Conservation (phyloP, 106 monocot species). For the Dendrobium nobile region DNA sequence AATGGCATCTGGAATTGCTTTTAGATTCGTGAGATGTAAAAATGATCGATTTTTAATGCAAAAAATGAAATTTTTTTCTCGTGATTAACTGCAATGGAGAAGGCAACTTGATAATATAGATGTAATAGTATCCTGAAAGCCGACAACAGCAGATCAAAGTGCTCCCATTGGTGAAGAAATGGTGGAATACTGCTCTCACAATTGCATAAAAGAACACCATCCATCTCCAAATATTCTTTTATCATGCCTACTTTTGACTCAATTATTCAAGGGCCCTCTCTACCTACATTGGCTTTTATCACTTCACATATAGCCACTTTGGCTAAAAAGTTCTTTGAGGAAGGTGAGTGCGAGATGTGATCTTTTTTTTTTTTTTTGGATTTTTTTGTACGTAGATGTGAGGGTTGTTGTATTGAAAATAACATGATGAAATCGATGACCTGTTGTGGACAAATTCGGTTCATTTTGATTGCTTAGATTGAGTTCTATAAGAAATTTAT, state of each 20-base stretch:
- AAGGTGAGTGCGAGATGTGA: neutral
- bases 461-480: too few species aligned
- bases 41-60: too few species aligned
- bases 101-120: too few species aligned
- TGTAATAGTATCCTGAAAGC: neutral
- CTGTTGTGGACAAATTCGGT: too few species aligned
- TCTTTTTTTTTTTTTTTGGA: neutral
- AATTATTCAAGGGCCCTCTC: conserved; percentile 12
- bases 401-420: neutral
- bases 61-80: too few species aligned
- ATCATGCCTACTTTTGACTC: conserved; percentile 26
- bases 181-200: neutral
- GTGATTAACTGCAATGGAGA: too few species aligned
- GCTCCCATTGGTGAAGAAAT: too few species aligned
- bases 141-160: neutral
- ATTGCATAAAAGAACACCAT: conserved; percentile 28
- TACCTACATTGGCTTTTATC: neutral
- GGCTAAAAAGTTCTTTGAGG: neutral
- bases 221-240: conserved; percentile 31
- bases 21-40: too few species aligned
- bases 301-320: neutral
- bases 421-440: neutral
- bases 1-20: too few species aligned
- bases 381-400: conserved; percentile 7
- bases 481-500: too few species aligned